Conservation (phyloP, 257 asterid species). For the Solanum pennellii region DNA sequence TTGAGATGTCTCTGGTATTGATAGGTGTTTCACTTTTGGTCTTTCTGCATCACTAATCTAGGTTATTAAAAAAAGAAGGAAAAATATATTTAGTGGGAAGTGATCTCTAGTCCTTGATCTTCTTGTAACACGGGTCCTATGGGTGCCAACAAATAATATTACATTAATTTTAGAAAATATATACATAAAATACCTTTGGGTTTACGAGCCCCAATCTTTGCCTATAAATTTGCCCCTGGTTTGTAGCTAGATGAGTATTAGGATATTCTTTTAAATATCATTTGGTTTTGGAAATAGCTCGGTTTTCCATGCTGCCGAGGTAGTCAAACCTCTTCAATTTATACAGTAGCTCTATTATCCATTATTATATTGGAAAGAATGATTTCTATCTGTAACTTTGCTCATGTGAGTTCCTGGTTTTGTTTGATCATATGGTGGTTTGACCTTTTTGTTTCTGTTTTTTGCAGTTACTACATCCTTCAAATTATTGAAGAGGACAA, state of each 20-base stretch:
- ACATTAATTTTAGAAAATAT: neutral
- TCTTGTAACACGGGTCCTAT: neutral
- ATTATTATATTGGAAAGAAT: neutral
- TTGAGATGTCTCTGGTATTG: neutral
- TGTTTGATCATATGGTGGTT: neutral
- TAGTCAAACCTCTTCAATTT: neutral
- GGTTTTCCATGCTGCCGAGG: neutral
- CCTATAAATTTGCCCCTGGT: neutral
- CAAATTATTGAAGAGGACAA: constrained; percentile 95
- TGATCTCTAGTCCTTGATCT: neutral
- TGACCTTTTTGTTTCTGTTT: neutral
- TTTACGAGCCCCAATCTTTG: neutral
- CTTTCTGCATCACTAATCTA: neutral
- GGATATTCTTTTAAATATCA: neutral
- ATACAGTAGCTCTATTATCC: neutral
- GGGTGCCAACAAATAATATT: neutral
- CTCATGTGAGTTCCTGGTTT: neutral
- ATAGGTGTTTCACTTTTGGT: too few species aligned
- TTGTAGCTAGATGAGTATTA: neutral
- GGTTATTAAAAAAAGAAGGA: neutral
- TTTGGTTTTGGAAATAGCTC: neutral
- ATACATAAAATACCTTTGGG: neutral
- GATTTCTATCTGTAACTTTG: neutral
- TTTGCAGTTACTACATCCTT: constrained; percentile 75
- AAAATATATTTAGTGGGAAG: neutral